These are phyloP conservation scores for Cystofilobasidium ferigula DNA, from an alignment of 768 basidiomycete species.

Conservation along the genomic window DNA sequence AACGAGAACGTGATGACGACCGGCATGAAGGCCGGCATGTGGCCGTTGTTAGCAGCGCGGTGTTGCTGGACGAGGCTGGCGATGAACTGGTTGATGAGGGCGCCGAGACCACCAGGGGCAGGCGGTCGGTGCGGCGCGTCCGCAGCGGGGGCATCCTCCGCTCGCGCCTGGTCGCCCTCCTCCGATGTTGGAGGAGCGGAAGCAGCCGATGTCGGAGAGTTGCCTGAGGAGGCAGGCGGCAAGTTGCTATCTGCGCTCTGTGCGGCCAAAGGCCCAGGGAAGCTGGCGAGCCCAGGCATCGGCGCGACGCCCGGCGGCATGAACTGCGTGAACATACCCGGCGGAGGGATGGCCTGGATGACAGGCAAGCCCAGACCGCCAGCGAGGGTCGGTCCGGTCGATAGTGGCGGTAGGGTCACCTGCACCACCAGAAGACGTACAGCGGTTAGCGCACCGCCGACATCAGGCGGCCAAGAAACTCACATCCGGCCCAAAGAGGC, in stretches of 20 bases:
- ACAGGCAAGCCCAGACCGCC: background rate
- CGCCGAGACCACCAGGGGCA: background rate
- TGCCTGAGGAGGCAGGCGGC: no score
- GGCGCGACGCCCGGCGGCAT: background rate
- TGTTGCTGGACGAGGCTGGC: slow-evolving; percentile 3
- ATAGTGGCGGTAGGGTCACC: background rate
- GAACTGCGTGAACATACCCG: background rate
- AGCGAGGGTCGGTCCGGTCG: background rate
- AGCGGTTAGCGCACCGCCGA: background rate
- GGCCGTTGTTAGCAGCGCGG: background rate
- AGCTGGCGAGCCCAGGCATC: no score
- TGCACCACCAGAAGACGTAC: background rate
- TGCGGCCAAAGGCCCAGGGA: no score
- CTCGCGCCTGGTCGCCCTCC: no score
- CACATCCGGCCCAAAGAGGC: background rate
- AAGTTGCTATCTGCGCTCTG: no score
- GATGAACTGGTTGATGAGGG: slow-evolving; percentile 5
- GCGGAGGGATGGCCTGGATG: background rate
- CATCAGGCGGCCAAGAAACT: background rate
- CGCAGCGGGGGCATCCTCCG: no score
- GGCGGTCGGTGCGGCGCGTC: background rate
- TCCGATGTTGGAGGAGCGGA: no score
- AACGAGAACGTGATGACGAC: slow-evolving; percentile 20
- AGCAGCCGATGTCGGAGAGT: no score
- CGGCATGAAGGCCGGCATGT: background rate